Evolutionary conservation across 2,329 filamentous ascomycete genomes (phyloP), one percentile per base, ranked within the genome.

Genomic region (Geosmithia flava): DNA sequence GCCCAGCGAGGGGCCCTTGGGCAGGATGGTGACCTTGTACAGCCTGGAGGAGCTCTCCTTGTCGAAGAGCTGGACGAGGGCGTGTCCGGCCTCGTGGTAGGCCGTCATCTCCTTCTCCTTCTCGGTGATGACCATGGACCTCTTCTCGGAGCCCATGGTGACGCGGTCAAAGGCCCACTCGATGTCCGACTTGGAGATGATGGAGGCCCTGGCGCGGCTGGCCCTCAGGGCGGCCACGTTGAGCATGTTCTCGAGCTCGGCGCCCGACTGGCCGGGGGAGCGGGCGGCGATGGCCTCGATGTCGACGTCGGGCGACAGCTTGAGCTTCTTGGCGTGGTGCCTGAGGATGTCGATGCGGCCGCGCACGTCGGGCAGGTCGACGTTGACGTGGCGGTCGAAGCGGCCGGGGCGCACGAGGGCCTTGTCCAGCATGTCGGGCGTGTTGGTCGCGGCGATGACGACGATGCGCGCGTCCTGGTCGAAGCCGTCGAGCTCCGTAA

Each of bases 121-220:
- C 53, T 91, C 81, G 42, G 85, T 86, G 49, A 98, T 91, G 49
- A 96, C 78, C 68, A 91, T 88, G 55, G 84, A 95, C 63, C 83
- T 86, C 61, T 84, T 81, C 69, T 98, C 93, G 2, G 91, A 87
- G 39, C 93, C 93, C 88, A 98, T 95, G 64, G 95, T 84, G 48
- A 98, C 87, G 68, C 93, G 93, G 70, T 98, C 93, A 68, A 95
- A 97, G 49, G 93, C 93, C 90, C 91, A 98, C 56, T 96, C 90
- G 53, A 97, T 83, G 60, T 97, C 89, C 33, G 76, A 67, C 64
- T 88, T 84, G 13, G 78, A 76, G 47, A 98, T 87, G 44, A 83
- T 76, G 50, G 72, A 73, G 40, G 85, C 78, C 67, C 90, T 93
- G 55, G 86, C 77, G 63, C 93, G 88, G 59, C 88, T 95, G n/a